Conservation (phyloP, 192 early-diverging fungal genomes). For the Glomus cerebriforme region DNA sequence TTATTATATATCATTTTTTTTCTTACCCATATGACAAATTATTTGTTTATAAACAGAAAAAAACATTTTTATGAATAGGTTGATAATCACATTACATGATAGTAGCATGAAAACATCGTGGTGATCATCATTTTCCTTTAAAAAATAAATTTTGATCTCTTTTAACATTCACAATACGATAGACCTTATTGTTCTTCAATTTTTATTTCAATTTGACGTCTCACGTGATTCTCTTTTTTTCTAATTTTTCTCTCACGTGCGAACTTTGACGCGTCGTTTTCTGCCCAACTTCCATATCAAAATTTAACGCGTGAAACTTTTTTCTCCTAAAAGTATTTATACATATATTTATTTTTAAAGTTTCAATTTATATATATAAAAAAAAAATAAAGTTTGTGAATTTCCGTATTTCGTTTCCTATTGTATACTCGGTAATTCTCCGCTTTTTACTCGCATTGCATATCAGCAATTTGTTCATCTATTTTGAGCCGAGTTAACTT, state of each 20-base stretch:
- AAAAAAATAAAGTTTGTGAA: not conserved
- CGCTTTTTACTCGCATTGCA: not conserved
- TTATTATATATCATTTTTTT: too few relatives aligned
- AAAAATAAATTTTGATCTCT: not conserved
- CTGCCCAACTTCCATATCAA: too few relatives aligned
- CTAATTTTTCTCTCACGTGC: too few relatives aligned
- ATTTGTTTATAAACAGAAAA: not conserved
- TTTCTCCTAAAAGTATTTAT: too few relatives aligned
- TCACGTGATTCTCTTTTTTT: too few relatives aligned
- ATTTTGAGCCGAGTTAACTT: not conserved
- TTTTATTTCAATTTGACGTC: not conserved
- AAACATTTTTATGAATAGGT: not conserved
- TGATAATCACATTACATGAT: not conserved
- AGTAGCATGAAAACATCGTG: not conserved
- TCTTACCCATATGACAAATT: not conserved
- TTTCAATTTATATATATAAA: too few relatives aligned
- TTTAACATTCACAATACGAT: not conserved
- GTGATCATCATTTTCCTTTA: not conserved
- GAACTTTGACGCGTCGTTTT: too few relatives aligned
- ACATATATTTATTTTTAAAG: too few relatives aligned
- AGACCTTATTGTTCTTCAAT: not conserved
- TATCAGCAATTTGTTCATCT: not conserved
- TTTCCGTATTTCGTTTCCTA: not conserved
- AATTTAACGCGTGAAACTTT: too few relatives aligned
- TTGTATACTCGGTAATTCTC: not conserved